A percentile compares a stretch with the other conserved stretches of the same genome.
Evolutionary conservation across 2,329 filamentous ascomycete genomes (phyloP).

Genomic region (Penicillium sp.): DNA sequence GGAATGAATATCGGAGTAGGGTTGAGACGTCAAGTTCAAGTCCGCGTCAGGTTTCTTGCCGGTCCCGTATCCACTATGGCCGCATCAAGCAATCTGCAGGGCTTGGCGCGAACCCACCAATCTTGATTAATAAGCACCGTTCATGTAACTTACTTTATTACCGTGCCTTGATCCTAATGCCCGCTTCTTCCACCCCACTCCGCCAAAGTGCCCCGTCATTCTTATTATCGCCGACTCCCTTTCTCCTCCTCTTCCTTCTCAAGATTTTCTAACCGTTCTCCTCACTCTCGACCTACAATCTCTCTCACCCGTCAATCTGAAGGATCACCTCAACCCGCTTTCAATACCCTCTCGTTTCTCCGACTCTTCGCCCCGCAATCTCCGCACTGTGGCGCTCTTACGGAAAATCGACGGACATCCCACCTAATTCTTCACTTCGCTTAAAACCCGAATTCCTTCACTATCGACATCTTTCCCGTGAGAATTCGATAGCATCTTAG

Average conservation of each 20-base stretch:
- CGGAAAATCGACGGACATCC: slow-evolving; percentile 14
- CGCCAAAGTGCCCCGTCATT: slow-evolving; percentile 24
- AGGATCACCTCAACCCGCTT: slow-evolving; percentile 18
- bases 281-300: background rate
- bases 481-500: slow-evolving; percentile 18
- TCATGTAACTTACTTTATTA: too few species aligned
- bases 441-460: slow-evolving; percentile 1
- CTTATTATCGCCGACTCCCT: slow-evolving; percentile 27
- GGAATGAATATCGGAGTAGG: too few species aligned
- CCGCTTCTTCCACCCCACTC: slow-evolving; percentile 22
- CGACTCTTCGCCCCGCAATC: slow-evolving; percentile 2
- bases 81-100: too few species aligned
- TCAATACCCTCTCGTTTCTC: slow-evolving; percentile 4
- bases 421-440: slow-evolving; percentile 7
- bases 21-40: too few species aligned
- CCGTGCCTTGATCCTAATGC: too few species aligned
- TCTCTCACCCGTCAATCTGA: background rate
- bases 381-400: slow-evolving; percentile 22
- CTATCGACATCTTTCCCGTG: slow-evolving; percentile 5
- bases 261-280: slow-evolving; percentile 3
- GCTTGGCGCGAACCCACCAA: too few species aligned
- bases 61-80: too few species aligned
- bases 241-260: slow-evolving; percentile 12
- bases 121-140: too few species aligned
- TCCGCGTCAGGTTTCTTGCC: too few species aligned